Evolutionary conservation across 352 stramenopile species (phyloP).

Genomic region (Phytophthora uliginosa): DNA sequence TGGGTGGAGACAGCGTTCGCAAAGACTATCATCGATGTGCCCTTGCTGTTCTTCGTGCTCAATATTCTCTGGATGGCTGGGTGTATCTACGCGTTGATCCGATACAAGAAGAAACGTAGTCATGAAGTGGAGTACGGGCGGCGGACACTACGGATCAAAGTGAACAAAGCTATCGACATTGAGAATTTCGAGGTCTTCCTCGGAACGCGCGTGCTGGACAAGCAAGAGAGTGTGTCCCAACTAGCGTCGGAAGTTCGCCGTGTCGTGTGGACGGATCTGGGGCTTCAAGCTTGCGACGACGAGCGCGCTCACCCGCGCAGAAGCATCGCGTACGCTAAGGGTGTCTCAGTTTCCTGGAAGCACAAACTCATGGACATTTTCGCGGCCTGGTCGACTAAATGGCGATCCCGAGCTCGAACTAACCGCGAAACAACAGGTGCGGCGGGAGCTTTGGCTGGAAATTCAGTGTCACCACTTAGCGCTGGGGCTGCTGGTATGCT

Average conservation of each 20-base stretch:
- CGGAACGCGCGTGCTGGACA: constrained; percentile 43
- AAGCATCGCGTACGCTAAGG: constrained; percentile 17
- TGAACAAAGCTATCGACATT: constrained; percentile 63
- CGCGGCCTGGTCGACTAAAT: constrained; percentile 21
- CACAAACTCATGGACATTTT: constrained; percentile 39
- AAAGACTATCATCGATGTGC: constrained; percentile 61
- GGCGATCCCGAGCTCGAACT: constrained; percentile 9
- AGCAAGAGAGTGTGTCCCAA: constrained; percentile 69
- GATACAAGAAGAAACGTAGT: constrained; percentile 63
- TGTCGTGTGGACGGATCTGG: constrained; percentile 61
- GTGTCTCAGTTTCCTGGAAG: constrained; percentile 31
- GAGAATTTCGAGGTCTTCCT: constrained; percentile 58
- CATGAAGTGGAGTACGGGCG: constrained; percentile 82
- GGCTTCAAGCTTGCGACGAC: constrained; percentile 33
- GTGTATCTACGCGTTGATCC: constrained; percentile 66
- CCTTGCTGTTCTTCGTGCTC: constrained; percentile 88
- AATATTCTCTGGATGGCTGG: constrained; percentile 90
- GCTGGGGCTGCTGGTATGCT: constrained; percentile 24
- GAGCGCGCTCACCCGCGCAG: constrained; percentile 32
- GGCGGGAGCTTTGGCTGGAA: constrained; percentile 20
- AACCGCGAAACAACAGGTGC: background rate
- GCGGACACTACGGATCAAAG: constrained; percentile 86
- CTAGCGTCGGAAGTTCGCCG: constrained; percentile 58
- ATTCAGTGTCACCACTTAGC: constrained; percentile 31
- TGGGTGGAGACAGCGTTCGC: constrained; percentile 70